Conservation (phyloP, 106 monocot species). For the Gastrodia elata region DNA sequence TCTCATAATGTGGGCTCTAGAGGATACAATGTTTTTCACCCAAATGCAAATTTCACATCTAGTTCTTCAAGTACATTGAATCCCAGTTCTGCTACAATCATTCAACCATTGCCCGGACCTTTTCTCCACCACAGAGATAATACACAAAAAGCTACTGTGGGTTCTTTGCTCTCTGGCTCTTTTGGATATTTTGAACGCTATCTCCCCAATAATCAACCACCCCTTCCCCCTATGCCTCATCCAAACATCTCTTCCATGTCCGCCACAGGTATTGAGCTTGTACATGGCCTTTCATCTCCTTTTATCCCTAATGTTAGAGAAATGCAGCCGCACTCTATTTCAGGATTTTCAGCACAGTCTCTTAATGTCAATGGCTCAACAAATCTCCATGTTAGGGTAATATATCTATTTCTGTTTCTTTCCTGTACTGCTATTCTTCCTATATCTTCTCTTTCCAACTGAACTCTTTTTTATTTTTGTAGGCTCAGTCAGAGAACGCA, state of each 20-base stretch:
- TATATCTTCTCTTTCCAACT: not conserved
- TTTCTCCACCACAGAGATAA: slow-evolving; percentile 27
- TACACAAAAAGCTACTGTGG: slow-evolving; percentile 26
- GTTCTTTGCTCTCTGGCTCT: slow-evolving; percentile 24
- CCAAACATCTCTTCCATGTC: slow-evolving; percentile 37
- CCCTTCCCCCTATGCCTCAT: slow-evolving; percentile 78
- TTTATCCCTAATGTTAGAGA: slow-evolving; percentile 42
- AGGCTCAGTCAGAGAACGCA: slow-evolving; percentile 51
- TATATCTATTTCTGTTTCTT: not conserved
- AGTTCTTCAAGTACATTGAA: slow-evolving; percentile 25
- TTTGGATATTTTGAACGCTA: slow-evolving; percentile 49
- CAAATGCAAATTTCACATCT: slow-evolving; percentile 6
- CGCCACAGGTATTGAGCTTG: slow-evolving; percentile 29
- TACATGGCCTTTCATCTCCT: slow-evolving; percentile 21
- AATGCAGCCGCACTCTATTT: slow-evolving; percentile 47
- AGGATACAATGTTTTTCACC: slow-evolving; percentile 17
- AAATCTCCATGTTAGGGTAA: slow-evolving; percentile 34
- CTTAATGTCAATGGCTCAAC: slow-evolving; percentile 36
- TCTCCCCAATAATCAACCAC: slow-evolving; percentile 49
- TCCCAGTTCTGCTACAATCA: slow-evolving; percentile 12
- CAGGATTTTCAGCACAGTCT: slow-evolving; percentile 51
- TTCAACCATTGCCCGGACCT: slow-evolving; percentile 25
- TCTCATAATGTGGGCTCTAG: slow-evolving; percentile 21
- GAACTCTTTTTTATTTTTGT: slow-evolving; percentile 7
- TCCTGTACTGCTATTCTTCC: not conserved